Percentiles rank a stretch among this genome's conserved stretches.
Evolutionary conservation across 768 basidiomycete species (phyloP).

Genomic region (Agrocybe praecox): DNA sequence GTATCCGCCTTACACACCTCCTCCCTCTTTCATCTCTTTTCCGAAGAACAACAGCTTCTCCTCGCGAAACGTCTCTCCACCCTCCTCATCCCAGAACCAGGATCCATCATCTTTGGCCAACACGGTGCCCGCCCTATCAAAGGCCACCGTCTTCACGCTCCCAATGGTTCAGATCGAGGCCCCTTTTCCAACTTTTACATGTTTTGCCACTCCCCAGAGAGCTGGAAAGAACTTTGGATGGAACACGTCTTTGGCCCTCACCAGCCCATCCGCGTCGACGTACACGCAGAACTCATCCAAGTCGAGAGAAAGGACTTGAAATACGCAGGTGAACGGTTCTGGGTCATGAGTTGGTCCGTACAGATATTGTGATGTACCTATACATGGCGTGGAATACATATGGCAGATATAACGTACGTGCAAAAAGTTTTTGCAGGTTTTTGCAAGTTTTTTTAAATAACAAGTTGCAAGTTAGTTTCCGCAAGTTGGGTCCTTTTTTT

Average conservation of each 20-base stretch:
- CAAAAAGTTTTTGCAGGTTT: no score
- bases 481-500: no score
- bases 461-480: no score
- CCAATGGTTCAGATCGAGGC: background rate
- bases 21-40: conserved; percentile 39
- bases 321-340: background rate
- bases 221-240: conserved; percentile 37
- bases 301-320: conserved; percentile 2
- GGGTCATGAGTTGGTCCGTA: conserved; percentile 18
- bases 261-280: conserved; percentile 13
- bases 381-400: no score
- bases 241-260: conserved; percentile 30
- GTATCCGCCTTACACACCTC: conserved; percentile 48
- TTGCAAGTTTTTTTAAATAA: no score
- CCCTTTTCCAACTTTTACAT: conserved; percentile 18
- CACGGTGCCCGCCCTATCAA: conserved; percentile 37
- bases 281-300: conserved; percentile 13
- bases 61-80: conserved; percentile 31
- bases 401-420: no score
- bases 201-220: conserved; percentile 42
- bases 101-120: conserved; percentile 37
- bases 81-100: conserved; percentile 33
- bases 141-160: conserved; percentile 18
- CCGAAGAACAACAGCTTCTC: conserved; percentile 30
- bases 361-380: conserved; percentile 3